Evolutionary conservation across 2,329 filamentous ascomycete genomes (phyloP).

Genomic region (Fusarium secorum): DNA sequence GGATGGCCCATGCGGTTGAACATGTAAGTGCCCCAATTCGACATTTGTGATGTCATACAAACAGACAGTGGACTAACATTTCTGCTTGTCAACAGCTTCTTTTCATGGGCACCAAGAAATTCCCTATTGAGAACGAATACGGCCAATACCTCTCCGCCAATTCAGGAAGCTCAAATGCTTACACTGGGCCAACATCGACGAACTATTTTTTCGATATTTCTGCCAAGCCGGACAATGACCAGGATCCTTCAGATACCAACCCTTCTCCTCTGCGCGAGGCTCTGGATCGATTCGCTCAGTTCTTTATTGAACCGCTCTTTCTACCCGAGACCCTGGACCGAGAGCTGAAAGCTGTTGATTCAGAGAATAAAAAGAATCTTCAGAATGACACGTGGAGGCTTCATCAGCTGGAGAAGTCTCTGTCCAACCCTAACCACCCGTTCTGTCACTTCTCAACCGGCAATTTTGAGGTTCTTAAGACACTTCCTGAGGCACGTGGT

Average conservation of each 20-base stretch:
- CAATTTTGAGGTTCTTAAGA: conserved; percentile 85
- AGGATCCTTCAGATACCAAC: conserved; percentile 63
- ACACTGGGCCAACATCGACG: conserved; percentile 90
- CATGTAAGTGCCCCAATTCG: conserved; percentile 62
- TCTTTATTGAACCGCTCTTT: conserved; percentile 90
- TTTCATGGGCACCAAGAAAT: conserved; percentile 99
- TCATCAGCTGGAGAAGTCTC: conserved; percentile 84
- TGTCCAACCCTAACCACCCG: conserved; percentile 88
- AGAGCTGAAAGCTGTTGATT: conserved; percentile 88
- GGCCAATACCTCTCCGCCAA: conserved; percentile 90
- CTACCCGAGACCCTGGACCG: conserved; percentile 84
- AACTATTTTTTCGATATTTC: conserved; percentile 98
- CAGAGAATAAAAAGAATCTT: conserved; percentile 97
- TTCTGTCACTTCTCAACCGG: conserved; percentile 93
- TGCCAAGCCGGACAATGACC: conserved; percentile 73
- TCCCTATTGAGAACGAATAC: conserved; percentile 94
- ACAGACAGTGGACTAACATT: conserved; percentile 21
- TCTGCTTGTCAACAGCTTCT: conserved; percentile 63
- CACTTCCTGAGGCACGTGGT: conserved; percentile 77
- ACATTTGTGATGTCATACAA: not conserved
- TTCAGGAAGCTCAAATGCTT: conserved; percentile 93
- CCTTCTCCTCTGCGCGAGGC: conserved; percentile 76
- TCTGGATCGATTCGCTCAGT: conserved; percentile 90
- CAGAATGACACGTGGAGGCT: conserved; percentile 90
- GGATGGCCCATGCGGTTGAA: conserved; percentile 95